Percentiles rank a stretch among this genome's conserved stretches.
Evolutionary conservation across 495 filamentous ascomycete species (phyloP).

Genomic region (Aspergillus sparsus): DNA sequence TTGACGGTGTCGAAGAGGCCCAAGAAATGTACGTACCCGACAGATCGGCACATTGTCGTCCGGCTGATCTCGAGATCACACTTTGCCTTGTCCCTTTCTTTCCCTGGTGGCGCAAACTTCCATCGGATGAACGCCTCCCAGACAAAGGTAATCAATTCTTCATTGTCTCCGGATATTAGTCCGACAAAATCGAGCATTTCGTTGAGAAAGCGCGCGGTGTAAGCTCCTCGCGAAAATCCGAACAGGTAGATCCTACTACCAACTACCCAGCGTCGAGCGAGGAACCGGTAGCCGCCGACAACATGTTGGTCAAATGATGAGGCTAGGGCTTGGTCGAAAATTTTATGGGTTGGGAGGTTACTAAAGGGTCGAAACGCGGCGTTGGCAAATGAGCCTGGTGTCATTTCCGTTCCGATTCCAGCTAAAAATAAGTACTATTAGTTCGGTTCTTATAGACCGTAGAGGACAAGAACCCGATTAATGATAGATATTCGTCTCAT

Average conservation of each 20-base stretch:
- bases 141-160: slow-evolving; percentile 45
- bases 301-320: slow-evolving; percentile 49
- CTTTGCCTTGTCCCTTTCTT: not conserved
- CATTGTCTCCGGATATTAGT: slow-evolving; percentile 48
- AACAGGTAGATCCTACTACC: slow-evolving; percentile 51
- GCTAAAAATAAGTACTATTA: slow-evolving; percentile 7
- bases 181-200: slow-evolving; percentile 48
- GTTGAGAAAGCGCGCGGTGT: slow-evolving; percentile 51
- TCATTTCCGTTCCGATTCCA: slow-evolving; percentile 26
- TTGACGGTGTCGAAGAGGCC: slow-evolving; percentile 52
- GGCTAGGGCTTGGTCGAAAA: slow-evolving; percentile 39
- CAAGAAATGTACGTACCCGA: slow-evolving; percentile 37
- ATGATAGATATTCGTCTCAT: not conserved
- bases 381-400: slow-evolving; percentile 15
- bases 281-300: slow-evolving; percentile 48
- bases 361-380: slow-evolving; percentile 14
- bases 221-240: slow-evolving; percentile 52
- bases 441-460: not conserved
- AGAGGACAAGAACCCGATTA: not conserved
- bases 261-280: slow-evolving; percentile 44
- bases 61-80: slow-evolving; percentile 7
- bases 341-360: slow-evolving; percentile 11
- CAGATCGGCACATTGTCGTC: slow-evolving; percentile 24
- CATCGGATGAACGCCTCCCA: slow-evolving; percentile 22
- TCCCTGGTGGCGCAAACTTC: slow-evolving; percentile 16